These are phyloP conservation scores for Umbilicus rupestris DNA, from an alignment of 164 flowering plant species.

Conservation along the genomic window DNA sequence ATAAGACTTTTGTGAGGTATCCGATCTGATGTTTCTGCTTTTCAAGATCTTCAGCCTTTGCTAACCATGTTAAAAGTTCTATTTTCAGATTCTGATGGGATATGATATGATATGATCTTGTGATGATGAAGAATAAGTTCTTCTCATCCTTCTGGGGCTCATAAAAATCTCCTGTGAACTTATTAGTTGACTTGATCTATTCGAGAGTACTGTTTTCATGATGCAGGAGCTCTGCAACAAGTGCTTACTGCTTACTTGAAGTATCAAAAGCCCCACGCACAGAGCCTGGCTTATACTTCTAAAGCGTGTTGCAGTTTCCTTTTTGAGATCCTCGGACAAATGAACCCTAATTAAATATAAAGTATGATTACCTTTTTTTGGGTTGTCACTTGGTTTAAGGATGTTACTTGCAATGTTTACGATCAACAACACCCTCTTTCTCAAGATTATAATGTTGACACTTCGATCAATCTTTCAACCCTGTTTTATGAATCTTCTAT, in stretches of 20 bases:
- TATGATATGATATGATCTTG: not conserved
- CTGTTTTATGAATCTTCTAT: no score
- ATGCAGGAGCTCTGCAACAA: not conserved
- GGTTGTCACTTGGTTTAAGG: not conserved
- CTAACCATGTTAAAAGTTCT: not conserved
- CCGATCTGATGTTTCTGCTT: not conserved
- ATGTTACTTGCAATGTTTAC: not conserved
- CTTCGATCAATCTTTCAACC: not conserved
- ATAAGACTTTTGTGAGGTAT: not conserved
- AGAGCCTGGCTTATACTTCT: not conserved
- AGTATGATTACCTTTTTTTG: not conserved
- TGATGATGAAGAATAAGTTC: constrained; percentile 1
- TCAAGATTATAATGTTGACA: no score
- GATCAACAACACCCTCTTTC: not conserved
- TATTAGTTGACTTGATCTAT: not conserved
- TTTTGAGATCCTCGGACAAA: not conserved
- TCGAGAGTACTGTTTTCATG: not conserved
- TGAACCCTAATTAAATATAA: no score
- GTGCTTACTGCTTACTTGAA: not conserved
- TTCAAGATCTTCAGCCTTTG: not conserved
- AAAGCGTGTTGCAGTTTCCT: not conserved
- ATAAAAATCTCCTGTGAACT: not conserved
- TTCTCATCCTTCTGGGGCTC: not conserved
- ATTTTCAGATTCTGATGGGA: not conserved
- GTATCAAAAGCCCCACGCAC: not conserved